Base-by-base conservation (phyloP, 2,329 filamentous ascomycete species). In the Alternaria solani region DNA sequence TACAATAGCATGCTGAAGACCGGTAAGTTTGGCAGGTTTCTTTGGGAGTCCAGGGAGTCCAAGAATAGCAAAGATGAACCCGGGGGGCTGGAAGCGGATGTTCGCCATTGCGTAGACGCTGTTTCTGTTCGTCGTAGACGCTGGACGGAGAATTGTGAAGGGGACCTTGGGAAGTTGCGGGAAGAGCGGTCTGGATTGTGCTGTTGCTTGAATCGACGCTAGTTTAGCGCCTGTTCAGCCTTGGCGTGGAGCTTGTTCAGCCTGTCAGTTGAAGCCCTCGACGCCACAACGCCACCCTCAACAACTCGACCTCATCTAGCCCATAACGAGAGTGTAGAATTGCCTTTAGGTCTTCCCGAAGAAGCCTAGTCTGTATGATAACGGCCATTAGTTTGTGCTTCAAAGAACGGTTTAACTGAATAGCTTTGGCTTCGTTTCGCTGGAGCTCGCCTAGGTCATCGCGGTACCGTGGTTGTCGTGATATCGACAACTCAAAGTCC, bases 1-100 rank as follows among this genome's bases (percentile, higher is more conserved):
- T 38, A 55, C 57, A 56, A 42, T 60, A 56, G 52, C 53, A 64
- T 42, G 59, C 59, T 62, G 53, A 53, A 44, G 48, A 51, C 38
- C 49, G 51, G 58, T 56, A 55, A 62, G 54, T 32, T 55, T 46
- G 25, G 26, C 18, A 30, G 39, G 36, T n/a, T 42, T 44, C 11
- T 38, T 53, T 39, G 26, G 51, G 51, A 26, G 14, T 26, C 55
- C 57, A n/a, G 18, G 32, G 20, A 26, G 25, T 42, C 34, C 51
- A 58, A 47, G 51, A 64, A 59, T 62, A 62, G 61, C 41, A 30
- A 28, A 38, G 28, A 12, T 20, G n/a, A 26, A 30, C 18, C 25
- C 32, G 28, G 26, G 28, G 23, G 9, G n/a, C 18, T 49, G 16
- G 47, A 6, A 18, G 39, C 39, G 32, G 47, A 11, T 25, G 38